Evolutionary conservation across 139 green algal species (phyloP).

Genomic region (Spirogloea muscicola): DNA sequence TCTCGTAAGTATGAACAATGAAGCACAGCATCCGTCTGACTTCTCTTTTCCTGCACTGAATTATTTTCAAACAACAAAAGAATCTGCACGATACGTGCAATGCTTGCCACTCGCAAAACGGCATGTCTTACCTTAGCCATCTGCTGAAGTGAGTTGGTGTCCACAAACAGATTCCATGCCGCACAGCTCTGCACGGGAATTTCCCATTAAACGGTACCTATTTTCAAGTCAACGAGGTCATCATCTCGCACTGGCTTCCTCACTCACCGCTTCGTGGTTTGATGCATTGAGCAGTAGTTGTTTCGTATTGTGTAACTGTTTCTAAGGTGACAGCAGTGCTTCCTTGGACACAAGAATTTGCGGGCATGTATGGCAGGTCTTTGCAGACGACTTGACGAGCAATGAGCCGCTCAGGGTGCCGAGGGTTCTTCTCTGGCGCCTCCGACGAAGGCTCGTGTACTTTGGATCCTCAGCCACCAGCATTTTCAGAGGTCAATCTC

Average conservation of each 20-base stretch:
- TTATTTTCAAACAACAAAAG: too few species aligned
- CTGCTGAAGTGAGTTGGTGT: too few species aligned
- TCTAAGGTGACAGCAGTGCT: not conserved
- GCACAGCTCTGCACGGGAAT: conserved; percentile 50
- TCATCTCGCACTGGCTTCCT: not conserved
- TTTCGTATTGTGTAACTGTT: not conserved
- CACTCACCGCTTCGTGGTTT: not conserved
- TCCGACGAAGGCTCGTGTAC: conserved; percentile 11
- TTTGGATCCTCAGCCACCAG: conserved; percentile 19
- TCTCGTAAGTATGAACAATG: too few species aligned
- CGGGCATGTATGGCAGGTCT: conserved; percentile 61
- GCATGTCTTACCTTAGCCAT: too few species aligned
- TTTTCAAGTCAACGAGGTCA: conserved; percentile 63
- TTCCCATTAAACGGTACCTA: conserved; percentile 84
- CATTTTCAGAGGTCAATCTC: conserved; percentile 5
- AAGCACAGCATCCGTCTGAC: too few species aligned
- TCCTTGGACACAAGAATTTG: not conserved
- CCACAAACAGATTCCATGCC: conserved; percentile 47
- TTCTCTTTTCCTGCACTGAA: too few species aligned
- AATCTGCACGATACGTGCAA: too few species aligned
- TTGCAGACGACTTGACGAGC: conserved; percentile 54
- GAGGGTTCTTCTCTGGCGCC: conserved; percentile 13
- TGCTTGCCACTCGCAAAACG: too few species aligned
- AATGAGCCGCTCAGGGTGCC: conserved; percentile 44
- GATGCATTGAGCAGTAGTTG: not conserved